These are phyloP conservation scores for Blumeria hordei DNA, from an alignment of 2,329 filamentous ascomycete genomes.

Conservation along the genomic window DNA sequence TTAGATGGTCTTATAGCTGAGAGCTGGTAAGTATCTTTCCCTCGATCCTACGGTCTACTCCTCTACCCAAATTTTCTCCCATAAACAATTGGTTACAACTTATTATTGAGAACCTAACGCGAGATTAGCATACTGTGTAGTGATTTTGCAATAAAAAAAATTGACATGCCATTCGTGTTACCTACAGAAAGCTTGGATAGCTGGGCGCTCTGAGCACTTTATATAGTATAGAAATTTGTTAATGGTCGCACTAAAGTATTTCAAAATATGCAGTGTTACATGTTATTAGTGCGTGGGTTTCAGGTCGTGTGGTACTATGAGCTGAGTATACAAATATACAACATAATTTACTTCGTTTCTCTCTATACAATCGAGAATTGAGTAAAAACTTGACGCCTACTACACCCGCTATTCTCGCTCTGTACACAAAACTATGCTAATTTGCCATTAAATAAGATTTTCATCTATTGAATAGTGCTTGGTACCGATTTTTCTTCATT, in stretches of 20 bases:
- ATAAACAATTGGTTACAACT: background rate
- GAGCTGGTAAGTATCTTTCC: slow-evolving; percentile 40
- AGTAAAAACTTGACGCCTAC: no score
- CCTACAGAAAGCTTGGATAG: slow-evolving; percentile 46
- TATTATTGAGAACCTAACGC: background rate
- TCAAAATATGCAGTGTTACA: background rate
- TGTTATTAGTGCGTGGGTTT: no score
- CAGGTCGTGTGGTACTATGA: no score
- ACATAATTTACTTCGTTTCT: no score
- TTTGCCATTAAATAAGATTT: no score
- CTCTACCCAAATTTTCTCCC: slow-evolving; percentile 1
- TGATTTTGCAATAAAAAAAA: slow-evolving; percentile 79
- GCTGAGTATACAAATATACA: no score
- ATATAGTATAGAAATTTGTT: background rate
- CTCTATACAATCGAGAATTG: no score
- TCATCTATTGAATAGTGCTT: no score
- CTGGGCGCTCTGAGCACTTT: slow-evolving; percentile 32
- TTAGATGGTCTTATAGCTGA: slow-evolving; percentile 79
- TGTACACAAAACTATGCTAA: no score
- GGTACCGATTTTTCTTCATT: no score
- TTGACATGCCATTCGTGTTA: slow-evolving; percentile 78
- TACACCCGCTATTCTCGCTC: no score
- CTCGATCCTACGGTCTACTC: background rate
- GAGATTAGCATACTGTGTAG: slow-evolving; percentile 60
- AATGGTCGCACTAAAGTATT: background rate